Evolutionary conservation across 108 stramenopile genomes (phyloP).

Genomic region (Nannochloropsis gaditana): DNA sequence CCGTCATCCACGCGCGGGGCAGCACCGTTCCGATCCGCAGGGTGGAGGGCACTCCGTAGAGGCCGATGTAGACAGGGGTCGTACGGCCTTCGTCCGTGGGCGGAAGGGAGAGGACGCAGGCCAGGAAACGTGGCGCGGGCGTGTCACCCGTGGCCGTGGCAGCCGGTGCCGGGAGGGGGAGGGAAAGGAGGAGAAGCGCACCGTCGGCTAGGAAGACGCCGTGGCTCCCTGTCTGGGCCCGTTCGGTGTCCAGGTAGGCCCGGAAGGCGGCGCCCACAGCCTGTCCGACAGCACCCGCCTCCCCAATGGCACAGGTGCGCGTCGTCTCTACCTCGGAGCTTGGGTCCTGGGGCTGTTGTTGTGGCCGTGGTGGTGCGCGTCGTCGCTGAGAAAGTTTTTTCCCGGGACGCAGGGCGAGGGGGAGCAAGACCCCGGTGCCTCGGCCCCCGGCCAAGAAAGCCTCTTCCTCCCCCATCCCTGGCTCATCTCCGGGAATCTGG

Average conservation of each 20-base stretch:
- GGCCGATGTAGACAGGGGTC: not conserved
- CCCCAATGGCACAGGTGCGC: not conserved
- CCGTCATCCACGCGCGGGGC: not conserved
- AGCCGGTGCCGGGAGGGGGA: not conserved
- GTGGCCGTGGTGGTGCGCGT: not conserved
- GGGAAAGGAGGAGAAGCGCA: not conserved
- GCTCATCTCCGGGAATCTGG: not conserved
- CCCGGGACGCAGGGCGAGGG: not conserved
- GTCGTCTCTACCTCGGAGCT: not conserved
- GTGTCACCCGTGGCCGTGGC: not conserved
- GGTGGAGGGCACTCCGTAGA: not conserved
- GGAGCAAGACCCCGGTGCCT: not conserved
- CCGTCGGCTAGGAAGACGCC: not conserved
- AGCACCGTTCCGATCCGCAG: not conserved
- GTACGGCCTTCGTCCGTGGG: not conserved
- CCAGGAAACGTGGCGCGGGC: not conserved
- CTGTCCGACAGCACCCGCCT: not conserved
- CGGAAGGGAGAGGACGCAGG: not conserved
- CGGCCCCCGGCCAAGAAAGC: not conserved
- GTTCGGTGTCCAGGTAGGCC: not conserved
- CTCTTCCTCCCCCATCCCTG: conserved; percentile 21
- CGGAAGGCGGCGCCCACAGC: not conserved
- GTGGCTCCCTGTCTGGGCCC: not conserved
- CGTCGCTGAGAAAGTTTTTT: not conserved
- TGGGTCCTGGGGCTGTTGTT: conserved; percentile 4